Base-by-base conservation (phyloP, 768 basidiomycete genomes). In the Hericium erinaceus region DNA sequence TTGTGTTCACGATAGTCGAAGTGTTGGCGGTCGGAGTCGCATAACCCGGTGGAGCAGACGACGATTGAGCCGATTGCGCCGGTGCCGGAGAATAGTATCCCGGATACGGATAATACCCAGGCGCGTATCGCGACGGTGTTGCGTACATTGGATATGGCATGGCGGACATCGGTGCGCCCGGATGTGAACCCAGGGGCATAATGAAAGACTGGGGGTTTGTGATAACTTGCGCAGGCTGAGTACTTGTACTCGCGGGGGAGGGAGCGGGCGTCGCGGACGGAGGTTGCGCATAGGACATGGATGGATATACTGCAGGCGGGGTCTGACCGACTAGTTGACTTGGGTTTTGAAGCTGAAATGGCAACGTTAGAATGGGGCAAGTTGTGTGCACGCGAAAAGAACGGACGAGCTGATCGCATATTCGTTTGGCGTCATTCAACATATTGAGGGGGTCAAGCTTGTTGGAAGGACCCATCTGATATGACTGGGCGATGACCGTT, bases 401-500 rank as follows among this genome's bases (percentile, higher is more conserved):
- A 68, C 76, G 70, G 69, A 90, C 89, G 26, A 92, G 77, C 20
- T 79, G 80, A 69, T 92, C 89, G 61, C 89, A 91, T 15, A 85
- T 80, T 28, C 82, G 78, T 69, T 89, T 90, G 6, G 89, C 89
- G 54, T 91, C 89, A 39, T 69, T 78, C 3, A 92, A 77, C 81
- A 92, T 84, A 56, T 73, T 72, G 48, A 92, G 63, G 4, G 89
- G 89, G 62, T 92, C 89, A 13, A 90, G 78, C 61, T 86, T 87
- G 58, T 74, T 78, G 12, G 75, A 74, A 8, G 84, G 80, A 5
- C 85, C 85, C 77, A 85, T 80, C 61, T 85, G 83, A 67, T 90
- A 92, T 64, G 85, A 89, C 68, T 91, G 89, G 2, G 88, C 84
- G 48, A 91, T 77, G 18, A 91, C 88, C 58, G 87, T 67, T 7